Conservation (phyloP, 176 grass and related monocot species). For the Rhynchospora pubera region DNA sequence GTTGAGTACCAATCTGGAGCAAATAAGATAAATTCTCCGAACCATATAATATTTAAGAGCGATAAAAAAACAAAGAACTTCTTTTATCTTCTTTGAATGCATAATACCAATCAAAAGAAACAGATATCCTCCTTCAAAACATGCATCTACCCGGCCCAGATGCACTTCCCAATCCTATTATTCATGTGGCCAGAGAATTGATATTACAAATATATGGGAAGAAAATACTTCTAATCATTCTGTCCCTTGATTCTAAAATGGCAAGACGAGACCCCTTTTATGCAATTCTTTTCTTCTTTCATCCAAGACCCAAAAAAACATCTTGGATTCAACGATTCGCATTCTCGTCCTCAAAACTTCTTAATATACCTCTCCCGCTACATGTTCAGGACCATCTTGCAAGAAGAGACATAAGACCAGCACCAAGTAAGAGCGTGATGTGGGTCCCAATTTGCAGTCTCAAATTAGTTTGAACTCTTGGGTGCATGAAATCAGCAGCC, state of each 20-base stretch:
- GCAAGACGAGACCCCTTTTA: neutral
- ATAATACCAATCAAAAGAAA: slow-evolving; percentile 8
- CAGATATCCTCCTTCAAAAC: neutral
- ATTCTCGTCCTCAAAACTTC: neutral
- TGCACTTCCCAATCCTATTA: neutral
- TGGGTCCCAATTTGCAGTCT: slow-evolving; percentile 73
- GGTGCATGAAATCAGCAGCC: slow-evolving; percentile 84
- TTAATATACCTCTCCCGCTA: neutral
- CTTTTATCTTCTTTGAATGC: neutral
- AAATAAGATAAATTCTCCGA: too few species aligned
- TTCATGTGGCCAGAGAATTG: neutral
- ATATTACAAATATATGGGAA: neutral
- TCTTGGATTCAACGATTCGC: neutral
- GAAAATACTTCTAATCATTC: neutral
- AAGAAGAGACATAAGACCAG: slow-evolving; percentile 81
- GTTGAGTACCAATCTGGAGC: too few species aligned
- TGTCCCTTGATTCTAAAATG: neutral
- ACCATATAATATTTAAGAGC: too few species aligned
- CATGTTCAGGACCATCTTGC: slow-evolving; percentile 73
- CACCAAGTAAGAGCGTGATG: slow-evolving; percentile 68
- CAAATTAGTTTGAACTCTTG: slow-evolving; percentile 69
- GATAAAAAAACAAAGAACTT: neutral
- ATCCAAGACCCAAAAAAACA: slow-evolving; percentile 29
- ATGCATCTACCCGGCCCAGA: neutral
- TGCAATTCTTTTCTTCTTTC: neutral